Evolutionary conservation across 2,329 filamentous ascomycete species (phyloP).

Genomic region (Epichloe bromicola): DNA sequence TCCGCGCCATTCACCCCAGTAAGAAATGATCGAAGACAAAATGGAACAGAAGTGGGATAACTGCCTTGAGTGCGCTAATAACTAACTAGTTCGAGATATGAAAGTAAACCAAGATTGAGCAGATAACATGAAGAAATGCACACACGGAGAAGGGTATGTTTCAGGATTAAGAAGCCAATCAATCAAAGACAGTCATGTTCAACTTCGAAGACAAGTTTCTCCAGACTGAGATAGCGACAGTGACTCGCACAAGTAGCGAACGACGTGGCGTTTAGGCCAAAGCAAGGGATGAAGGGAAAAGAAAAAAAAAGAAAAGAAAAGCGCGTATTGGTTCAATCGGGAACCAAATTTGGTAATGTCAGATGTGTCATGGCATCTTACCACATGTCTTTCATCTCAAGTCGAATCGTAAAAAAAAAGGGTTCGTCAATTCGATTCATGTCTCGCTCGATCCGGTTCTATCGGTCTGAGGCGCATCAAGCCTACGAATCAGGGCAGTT

Average conservation of each 20-base stretch:
- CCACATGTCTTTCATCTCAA: background rate
- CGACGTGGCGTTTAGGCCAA: background rate
- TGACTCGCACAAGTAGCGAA: background rate
- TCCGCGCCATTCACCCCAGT: background rate
- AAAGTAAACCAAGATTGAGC: no score
- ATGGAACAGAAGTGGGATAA: no score
- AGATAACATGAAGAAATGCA: no score
- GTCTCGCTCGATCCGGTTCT: background rate
- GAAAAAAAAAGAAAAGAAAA: background rate
- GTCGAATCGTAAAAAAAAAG: background rate
- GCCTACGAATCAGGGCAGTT: background rate
- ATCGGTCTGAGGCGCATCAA: background rate
- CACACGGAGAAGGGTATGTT: no score
- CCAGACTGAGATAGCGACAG: background rate
- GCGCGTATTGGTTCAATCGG: background rate
- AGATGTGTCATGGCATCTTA: background rate
- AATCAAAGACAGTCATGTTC: no score
- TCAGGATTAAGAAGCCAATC: no score
- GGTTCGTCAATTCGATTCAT: background rate
- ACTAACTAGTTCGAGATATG: no score
- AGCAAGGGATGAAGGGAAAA: background rate
- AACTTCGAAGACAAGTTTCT: no score
- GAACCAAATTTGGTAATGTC: no score
- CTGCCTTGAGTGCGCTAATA: no score
- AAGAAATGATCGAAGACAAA: background rate